Conservation (phyloP, 139 green algal species). For the Chlamydomonas sphaeroides region DNA sequence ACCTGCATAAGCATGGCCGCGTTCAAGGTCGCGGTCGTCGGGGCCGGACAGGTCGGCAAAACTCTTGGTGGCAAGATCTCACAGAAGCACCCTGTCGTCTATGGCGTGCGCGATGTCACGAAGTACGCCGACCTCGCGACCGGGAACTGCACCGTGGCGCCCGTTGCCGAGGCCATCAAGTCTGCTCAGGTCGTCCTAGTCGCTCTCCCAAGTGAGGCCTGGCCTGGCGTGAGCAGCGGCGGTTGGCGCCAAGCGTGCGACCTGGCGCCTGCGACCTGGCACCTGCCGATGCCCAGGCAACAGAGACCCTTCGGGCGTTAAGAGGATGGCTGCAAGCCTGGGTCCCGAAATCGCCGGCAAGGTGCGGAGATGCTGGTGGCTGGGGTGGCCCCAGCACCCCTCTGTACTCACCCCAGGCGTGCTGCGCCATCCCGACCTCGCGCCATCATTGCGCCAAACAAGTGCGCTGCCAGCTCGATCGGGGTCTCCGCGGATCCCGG, state of each 20-base stretch:
- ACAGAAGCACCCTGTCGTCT: slow-evolving; percentile 3
- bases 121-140: slow-evolving; percentile 31
- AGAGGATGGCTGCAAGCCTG: not conserved
- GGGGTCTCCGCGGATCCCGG: too few relatives aligned
- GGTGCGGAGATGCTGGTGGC: not conserved
- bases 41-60: slow-evolving; percentile 35
- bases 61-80: slow-evolving; percentile 22
- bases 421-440: too few relatives aligned
- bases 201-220: not conserved
- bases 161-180: slow-evolving; percentile 20
- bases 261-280: not conserved
- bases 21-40: slow-evolving; percentile 41
- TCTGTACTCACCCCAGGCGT: not conserved
- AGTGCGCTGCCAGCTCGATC: not conserved
- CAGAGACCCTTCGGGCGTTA: not conserved
- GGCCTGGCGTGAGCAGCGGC: not conserved
- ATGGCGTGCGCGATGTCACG: not conserved
- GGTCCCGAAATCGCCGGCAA: slow-evolving; percentile 31
- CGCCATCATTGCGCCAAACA: not conserved
- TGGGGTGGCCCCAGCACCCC: not conserved
- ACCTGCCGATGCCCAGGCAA: not conserved
- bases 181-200: not conserved
- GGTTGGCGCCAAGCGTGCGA: too few relatives aligned
- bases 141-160: not conserved
- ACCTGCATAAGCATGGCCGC: too few relatives aligned